These are phyloP conservation scores for Nigrospora sphaerica DNA, from an alignment of 2,329 filamentous ascomycete species.

Conservation along the genomic window DNA sequence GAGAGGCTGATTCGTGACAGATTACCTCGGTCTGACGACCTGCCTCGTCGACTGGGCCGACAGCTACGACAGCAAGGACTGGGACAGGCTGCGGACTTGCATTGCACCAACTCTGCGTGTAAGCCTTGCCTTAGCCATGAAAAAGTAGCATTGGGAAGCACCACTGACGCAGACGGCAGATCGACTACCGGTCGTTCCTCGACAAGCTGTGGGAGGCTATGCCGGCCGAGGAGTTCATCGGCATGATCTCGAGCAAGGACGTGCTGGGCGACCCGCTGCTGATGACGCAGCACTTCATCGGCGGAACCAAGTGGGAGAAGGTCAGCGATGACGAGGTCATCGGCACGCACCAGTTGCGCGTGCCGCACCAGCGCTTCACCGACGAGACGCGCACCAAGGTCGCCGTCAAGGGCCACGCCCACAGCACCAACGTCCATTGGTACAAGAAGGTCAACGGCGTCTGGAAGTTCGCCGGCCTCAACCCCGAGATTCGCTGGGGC, in stretches of 20 bases:
- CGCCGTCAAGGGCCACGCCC: conserved; percentile 52
- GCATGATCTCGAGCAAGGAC: conserved; percentile 45
- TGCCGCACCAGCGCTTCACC: conserved; percentile 55
- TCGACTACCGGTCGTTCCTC: conserved; percentile 65
- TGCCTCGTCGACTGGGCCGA: conserved; percentile 51
- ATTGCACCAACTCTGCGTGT: conserved; percentile 54
- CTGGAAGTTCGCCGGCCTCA: conserved; percentile 54
- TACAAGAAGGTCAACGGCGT: conserved; percentile 51
- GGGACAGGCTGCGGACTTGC: conserved; percentile 49
- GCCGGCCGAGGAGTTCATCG: conserved; percentile 53
- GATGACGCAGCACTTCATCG: conserved; percentile 60
- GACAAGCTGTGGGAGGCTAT: conserved; percentile 55
- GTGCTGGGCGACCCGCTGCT: conserved; percentile 56
- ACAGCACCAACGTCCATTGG: conserved; percentile 50
- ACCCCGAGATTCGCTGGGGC: conserved; percentile 47
- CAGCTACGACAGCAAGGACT: conserved; percentile 59
- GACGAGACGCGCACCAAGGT: conserved; percentile 39
- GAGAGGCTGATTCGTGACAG: conserved; percentile 2
- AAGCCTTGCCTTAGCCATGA: conserved; percentile 8
- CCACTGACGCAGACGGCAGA: conserved; percentile 27
- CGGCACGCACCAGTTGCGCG: conserved; percentile 55
- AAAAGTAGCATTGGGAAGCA: not conserved
- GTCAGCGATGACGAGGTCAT: conserved; percentile 50
- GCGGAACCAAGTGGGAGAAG: conserved; percentile 49
- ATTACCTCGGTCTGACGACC: conserved; percentile 22